phyloP scores from a whole-genome alignment of 2,329 filamentous ascomycete genomes.

The Pseudocercospora fuligena region DNA sequence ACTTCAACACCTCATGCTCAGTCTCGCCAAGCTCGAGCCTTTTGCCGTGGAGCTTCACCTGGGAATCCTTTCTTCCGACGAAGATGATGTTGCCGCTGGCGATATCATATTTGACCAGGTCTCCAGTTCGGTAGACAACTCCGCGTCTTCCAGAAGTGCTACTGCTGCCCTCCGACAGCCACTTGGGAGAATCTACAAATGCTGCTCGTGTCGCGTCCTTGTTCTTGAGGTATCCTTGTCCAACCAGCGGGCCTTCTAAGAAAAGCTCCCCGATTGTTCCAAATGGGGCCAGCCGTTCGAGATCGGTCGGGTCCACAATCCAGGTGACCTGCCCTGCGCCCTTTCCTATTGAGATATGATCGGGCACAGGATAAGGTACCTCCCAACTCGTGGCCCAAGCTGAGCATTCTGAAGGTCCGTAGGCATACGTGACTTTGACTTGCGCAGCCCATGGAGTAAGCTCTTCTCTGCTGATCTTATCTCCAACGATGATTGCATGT shows the following conservation, averaged over 20 bases:
- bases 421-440: conserved; percentile 1
- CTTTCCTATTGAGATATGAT: conserved; percentile 40
- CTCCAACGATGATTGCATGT: conserved; percentile 18
- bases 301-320: conserved; percentile 37
- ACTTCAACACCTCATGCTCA: conserved; percentile 39
- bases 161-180: conserved; percentile 19
- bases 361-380: conserved; percentile 13
- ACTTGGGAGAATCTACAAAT: conserved; percentile 38
- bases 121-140: conserved; percentile 53
- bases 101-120: conserved; percentile 60
- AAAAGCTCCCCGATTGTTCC: conserved; percentile 55
- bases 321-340: conserved; percentile 37
- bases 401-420: conserved; percentile 19
- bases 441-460: conserved; percentile 4
- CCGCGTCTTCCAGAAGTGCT: not conserved
- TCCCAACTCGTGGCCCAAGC: conserved; percentile 17
- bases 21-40: conserved; percentile 65
- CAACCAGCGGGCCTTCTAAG: conserved; percentile 51
- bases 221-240: conserved; percentile 48
- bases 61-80: conserved; percentile 60
- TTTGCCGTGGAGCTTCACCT: conserved; percentile 69
- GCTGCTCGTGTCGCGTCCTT: conserved; percentile 35
- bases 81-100: conserved; percentile 56
- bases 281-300: conserved; percentile 42
- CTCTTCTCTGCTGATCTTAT: conserved; percentile 6